Conservation (phyloP, 306 rosid species). For the Coriaria nepalensis region DNA sequence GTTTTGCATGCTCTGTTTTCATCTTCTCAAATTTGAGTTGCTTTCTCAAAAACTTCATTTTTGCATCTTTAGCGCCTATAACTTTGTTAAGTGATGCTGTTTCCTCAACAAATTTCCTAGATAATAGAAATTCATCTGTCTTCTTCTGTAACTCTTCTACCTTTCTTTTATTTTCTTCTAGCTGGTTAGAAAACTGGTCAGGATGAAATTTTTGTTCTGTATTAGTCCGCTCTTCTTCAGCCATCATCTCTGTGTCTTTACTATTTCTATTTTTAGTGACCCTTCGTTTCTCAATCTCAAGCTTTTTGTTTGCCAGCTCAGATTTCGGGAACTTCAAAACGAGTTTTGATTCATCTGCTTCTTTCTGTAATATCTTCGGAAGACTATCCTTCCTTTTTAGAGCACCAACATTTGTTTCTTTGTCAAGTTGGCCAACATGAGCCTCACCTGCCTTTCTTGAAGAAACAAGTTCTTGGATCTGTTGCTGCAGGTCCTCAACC, state of each 20-base stretch:
- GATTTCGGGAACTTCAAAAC: constrained; percentile 17
- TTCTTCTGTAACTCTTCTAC: constrained; percentile 37
- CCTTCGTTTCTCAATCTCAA: constrained; percentile 36
- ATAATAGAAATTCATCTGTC: constrained; percentile 29
- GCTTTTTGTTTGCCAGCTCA: constrained; percentile 22
- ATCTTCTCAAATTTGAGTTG: constrained; percentile 50
- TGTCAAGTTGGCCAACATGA: constrained; percentile 5
- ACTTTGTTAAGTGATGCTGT: constrained; percentile 19
- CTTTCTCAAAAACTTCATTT: constrained; percentile 46
- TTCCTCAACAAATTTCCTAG: constrained; percentile 25
- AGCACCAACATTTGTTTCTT: neutral
- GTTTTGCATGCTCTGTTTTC: constrained; percentile 35
- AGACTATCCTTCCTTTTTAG: constrained; percentile 5
- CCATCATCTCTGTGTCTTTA: constrained; percentile 29
- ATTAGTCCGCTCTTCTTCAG: constrained; percentile 34
- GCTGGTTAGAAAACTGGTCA: constrained; percentile 40
- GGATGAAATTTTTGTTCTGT: constrained; percentile 38
- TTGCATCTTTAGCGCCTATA: constrained; percentile 22
- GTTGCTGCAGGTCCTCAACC: constrained; percentile 24
- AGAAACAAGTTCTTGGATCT: constrained; percentile 15
- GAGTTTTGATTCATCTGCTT: constrained; percentile 12
- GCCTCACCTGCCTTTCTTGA: constrained; percentile 3
- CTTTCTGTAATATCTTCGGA: constrained; percentile 7
- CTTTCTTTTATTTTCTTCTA: constrained; percentile 33
- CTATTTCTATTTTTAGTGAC: constrained; percentile 26